Base-by-base conservation (phyloP, 352 stramenopile genomes). In the Elongisporangium undulatum region DNA sequence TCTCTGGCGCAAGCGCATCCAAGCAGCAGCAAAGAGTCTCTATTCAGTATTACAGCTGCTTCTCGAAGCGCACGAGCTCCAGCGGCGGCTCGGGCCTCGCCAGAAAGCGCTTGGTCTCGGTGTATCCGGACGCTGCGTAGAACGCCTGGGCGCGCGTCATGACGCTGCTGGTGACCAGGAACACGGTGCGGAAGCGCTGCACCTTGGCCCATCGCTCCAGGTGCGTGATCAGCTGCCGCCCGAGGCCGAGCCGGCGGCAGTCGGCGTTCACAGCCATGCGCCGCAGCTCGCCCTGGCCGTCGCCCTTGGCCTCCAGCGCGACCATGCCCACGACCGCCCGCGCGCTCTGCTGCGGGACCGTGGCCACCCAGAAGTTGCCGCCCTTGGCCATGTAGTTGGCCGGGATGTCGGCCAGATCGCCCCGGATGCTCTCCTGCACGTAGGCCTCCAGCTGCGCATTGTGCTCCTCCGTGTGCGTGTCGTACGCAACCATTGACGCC, bases 321-420 rank as follows among this genome's bases (percentile, higher is more conserved):
- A 65, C 56, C 29, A 71, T 71, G 9, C 61, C 65, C 23, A 68
- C 56, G 34, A 71, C 53, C 48, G 61, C 29, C 2, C 8, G 38
- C 12, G 61, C 41, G 8, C 62, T 20, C 21, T 34, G 45, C 24
- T 21, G 21, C 53, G 56, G 24, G 15, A 39, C 16, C 22, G 56
- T 61, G 20, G 57, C 65, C n/a, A 72, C 65, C 65, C 64, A 66
- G 45, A 68, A 72, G 50, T 68, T 68, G 10, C 65, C 65, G 2
- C 65, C 57, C 16, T 53, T 57, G 5, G 38, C 53, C 22, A 66
- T 58, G 51, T 66, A 69, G 21, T 51, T 59, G n/a, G 49, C 48
- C 6, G 65, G 49, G 21, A 72, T 62, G 50, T 58, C 58, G 15
- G 53, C 58, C 41, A 72, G 50, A 53, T 72, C 64, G 3, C 53